Conservation (phyloP, 805 yeast genomes). For the Millerozyma miso region DNA sequence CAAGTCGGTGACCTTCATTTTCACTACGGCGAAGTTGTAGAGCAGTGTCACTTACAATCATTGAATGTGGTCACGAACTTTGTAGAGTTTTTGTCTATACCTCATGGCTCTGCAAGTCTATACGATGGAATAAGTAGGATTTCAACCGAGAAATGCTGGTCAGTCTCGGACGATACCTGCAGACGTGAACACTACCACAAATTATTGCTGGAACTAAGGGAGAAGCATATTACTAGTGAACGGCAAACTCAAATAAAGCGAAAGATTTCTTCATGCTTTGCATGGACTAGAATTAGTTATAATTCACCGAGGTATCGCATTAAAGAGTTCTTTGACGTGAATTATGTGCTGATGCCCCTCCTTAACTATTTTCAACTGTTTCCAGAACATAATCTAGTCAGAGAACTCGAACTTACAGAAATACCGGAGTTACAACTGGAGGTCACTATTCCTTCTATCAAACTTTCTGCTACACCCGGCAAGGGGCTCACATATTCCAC, state of each 20-base stretch:
- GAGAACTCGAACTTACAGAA: background rate
- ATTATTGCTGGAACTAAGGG: background rate
- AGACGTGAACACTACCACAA: slow-evolving; percentile 14
- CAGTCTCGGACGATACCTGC: slow-evolving; percentile 24
- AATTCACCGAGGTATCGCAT: slow-evolving; percentile 19
- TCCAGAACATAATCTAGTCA: background rate
- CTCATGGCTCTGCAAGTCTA: background rate
- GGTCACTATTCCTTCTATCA: background rate
- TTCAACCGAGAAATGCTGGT: slow-evolving; percentile 27
- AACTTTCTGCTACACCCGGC: background rate
- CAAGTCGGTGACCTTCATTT: slow-evolving; percentile 13
- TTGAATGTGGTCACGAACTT: slow-evolving; percentile 16
- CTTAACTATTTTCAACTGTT: background rate
- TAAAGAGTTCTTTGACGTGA: slow-evolving; percentile 9
- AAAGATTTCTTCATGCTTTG: slow-evolving; percentile 8
- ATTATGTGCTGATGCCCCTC: slow-evolving; percentile 1
- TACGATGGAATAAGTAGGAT: slow-evolving; percentile 8
- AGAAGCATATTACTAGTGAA: slow-evolving; percentile 1
- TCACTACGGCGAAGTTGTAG: slow-evolving; percentile 26
- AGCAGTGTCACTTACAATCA: slow-evolving; percentile 21
- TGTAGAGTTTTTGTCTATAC: slow-evolving; percentile 9
- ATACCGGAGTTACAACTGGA: background rate
- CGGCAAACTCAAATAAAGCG: slow-evolving; percentile 2
- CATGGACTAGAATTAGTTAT: slow-evolving; percentile 14
- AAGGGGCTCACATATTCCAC: background rate